Evolutionary conservation across 2,329 filamentous ascomycete species (phyloP).

Genomic region (Myriosclerotinia scirpicola): DNA sequence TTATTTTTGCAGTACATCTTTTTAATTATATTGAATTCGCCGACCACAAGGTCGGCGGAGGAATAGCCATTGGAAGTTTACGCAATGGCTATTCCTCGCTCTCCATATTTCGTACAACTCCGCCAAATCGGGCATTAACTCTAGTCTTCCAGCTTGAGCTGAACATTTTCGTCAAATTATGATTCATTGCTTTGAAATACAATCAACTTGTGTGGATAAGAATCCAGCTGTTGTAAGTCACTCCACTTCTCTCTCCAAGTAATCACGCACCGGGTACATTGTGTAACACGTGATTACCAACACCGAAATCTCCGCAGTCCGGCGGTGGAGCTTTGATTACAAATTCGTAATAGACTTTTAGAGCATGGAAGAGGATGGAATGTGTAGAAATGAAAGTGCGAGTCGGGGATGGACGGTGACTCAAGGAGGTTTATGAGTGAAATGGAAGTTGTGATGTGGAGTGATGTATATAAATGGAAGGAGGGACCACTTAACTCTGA

Average conservation of each 20-base stretch:
- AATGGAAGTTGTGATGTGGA: not conserved
- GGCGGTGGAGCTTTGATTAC: slow-evolving; percentile 3
- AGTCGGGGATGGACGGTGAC: not conserved
- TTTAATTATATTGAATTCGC: not conserved
- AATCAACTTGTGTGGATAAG: not conserved
- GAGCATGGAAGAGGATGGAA: not conserved
- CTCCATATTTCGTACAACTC: no score
- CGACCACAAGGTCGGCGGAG: not conserved
- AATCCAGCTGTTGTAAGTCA: not conserved
- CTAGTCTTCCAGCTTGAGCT: not conserved
- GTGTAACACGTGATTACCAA: slow-evolving; percentile 18
- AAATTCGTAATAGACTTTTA: not conserved
- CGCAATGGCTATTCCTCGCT: no score
- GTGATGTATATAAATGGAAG: not conserved
- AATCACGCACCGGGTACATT: not conserved
- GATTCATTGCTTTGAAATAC: not conserved
- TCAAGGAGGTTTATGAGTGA: not conserved
- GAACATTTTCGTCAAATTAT: not conserved
- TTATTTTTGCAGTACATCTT: not conserved
- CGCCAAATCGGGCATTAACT: not conserved
- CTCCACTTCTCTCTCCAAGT: not conserved
- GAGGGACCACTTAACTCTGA: not conserved
- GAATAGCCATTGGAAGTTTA: no score
- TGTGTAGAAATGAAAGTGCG: not conserved
- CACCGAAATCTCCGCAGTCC: not conserved